Evolutionary conservation across 2,329 filamentous ascomycete genomes (phyloP).

Genomic region (Fusarium phyllophilum): DNA sequence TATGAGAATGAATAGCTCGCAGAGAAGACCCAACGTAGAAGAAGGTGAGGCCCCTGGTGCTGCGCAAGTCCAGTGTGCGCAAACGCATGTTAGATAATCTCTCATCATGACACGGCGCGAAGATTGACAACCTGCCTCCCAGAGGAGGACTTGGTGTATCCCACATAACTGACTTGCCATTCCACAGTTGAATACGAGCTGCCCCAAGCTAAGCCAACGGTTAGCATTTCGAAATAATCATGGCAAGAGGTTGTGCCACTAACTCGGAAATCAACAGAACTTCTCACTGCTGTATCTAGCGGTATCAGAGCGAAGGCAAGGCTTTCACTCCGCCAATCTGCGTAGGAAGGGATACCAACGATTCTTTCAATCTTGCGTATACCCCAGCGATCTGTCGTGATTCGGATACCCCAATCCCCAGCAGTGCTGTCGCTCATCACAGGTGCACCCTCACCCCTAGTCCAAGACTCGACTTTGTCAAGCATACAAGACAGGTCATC

Average conservation of each 20-base stretch:
- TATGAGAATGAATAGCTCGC: neutral
- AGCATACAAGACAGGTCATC: neutral
- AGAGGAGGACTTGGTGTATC: neutral
- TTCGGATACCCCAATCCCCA: neutral
- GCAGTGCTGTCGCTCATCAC: neutral
- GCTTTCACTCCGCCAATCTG: neutral
- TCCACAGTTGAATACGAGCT: neutral
- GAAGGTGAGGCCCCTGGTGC: neutral
- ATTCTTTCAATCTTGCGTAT: neutral
- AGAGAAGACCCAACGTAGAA: neutral
- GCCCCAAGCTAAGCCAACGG: neutral
- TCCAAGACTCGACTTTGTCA: neutral
- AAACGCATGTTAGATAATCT: neutral
- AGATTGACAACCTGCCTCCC: no score
- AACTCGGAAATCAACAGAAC: neutral
- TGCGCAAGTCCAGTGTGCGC: neutral
- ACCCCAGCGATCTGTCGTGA: neutral
- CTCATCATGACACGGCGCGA: no score
- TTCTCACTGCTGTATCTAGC: neutral
- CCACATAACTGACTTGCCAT: neutral
- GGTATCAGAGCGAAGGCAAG: neutral
- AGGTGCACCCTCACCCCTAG: neutral
- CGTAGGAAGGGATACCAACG: neutral
- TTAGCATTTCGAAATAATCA: neutral
- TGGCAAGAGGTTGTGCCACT: neutral